Conservation (phyloP, 352 stramenopile species). For the Phytopythium sindhum region DNA sequence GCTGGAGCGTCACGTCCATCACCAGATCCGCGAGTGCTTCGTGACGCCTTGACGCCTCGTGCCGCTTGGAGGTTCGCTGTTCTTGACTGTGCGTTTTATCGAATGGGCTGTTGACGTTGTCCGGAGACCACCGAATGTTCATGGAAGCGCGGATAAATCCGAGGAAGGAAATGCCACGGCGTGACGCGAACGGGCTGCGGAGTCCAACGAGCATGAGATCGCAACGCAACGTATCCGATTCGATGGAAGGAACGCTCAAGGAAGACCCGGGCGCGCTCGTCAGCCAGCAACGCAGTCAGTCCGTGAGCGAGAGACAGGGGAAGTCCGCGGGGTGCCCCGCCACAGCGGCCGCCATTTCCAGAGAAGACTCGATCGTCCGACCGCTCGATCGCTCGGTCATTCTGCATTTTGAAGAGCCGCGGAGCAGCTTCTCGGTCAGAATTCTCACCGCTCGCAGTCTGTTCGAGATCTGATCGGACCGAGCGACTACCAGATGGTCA, state of each 20-base stretch:
- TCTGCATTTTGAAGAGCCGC: not conserved
- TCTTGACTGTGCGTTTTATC: not conserved
- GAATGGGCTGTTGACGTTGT: not conserved
- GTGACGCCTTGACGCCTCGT: not conserved
- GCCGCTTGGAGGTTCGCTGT: not conserved
- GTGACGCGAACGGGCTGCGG: not conserved
- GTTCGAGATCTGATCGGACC: not conserved
- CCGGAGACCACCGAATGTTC: not conserved
- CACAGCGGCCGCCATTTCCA: not conserved
- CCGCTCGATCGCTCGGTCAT: not conserved
- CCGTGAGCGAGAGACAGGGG: not conserved
- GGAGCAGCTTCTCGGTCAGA: not conserved
- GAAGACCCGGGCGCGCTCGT: not conserved
- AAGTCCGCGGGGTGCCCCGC: not conserved
- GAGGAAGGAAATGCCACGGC: not conserved
- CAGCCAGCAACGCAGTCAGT: not conserved
- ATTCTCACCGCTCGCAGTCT: no score
- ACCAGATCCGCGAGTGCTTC: not conserved
- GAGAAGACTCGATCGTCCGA: not conserved
- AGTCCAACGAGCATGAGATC: not conserved
- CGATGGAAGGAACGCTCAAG: slow-evolving; percentile 1
- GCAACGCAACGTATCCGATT: not conserved
- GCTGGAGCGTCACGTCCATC: not conserved
- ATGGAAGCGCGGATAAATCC: not conserved
- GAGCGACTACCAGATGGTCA: slow-evolving; percentile 25